Conservation (phyloP, 768 basidiomycete species). For the Lactifluus piperatus region DNA sequence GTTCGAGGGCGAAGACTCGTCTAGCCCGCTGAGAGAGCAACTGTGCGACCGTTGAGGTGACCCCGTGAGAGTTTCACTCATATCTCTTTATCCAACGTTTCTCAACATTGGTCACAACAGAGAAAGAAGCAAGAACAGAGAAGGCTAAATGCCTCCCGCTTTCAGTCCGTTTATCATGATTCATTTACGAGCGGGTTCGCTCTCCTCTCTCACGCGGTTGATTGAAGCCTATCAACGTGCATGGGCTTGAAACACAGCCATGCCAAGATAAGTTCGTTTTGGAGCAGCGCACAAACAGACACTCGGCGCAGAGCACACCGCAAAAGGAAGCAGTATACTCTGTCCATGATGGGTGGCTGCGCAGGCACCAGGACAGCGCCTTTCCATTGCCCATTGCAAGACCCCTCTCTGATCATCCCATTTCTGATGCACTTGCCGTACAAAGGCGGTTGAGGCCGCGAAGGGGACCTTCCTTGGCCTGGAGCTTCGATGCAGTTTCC, state of each 20-base stretch:
- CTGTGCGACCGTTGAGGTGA: background rate
- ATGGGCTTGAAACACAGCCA: background rate
- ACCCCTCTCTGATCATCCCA: background rate
- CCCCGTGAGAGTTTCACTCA: background rate
- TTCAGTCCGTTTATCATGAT: background rate
- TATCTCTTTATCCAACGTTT: background rate
- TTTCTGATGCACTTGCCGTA: background rate
- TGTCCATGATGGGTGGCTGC: conserved; percentile 1
- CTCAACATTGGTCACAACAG: background rate
- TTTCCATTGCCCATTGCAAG: background rate
- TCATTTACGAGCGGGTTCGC: background rate
- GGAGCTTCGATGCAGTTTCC: background rate
- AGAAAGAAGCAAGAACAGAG: background rate
- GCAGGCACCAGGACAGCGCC: conserved; percentile 9
- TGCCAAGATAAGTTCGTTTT: background rate
- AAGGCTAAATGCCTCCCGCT: conserved; percentile 1
- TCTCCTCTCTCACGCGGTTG: background rate
- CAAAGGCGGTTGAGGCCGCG: background rate
- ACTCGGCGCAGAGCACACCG: background rate
- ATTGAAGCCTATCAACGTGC: background rate
- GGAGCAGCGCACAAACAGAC: background rate
- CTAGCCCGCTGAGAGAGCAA: background rate
- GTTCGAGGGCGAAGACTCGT: background rate
- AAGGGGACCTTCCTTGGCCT: too few relatives aligned
- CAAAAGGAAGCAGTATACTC: background rate